A percentile compares a stretch with the other conserved stretches of the same genome.
phyloP scores from a whole-genome alignment of 352 stramenopile genomes.

The Peronospora belbahrii region DNA sequence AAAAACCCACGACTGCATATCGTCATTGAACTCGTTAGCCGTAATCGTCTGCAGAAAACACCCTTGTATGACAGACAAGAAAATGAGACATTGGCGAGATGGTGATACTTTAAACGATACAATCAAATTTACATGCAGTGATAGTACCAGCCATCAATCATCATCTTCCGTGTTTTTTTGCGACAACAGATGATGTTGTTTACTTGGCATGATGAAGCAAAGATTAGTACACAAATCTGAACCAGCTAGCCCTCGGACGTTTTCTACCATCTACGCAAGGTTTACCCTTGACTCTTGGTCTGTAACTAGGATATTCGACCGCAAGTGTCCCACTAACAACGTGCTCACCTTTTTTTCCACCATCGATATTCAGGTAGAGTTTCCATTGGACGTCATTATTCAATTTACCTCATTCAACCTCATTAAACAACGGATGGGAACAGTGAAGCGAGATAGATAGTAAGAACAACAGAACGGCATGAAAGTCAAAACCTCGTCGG shows the following conservation, averaged over 20 bases:
- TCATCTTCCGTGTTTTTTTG: too few species aligned
- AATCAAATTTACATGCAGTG: too few species aligned
- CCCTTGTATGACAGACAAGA: too few species aligned
- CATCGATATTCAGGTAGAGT: too few species aligned
- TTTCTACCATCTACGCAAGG: slow-evolving; percentile 1
- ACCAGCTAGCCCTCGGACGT: slow-evolving; percentile 1
- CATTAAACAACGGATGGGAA: slow-evolving; percentile 13
- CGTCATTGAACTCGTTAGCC: too few species aligned
- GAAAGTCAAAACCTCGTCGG: slow-evolving; percentile 12
- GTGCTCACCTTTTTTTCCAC: background rate
- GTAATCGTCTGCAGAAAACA: too few species aligned
- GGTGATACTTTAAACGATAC: too few species aligned
- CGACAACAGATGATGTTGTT: too few species aligned
- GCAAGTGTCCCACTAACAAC: slow-evolving; percentile 18
- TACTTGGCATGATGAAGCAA: too few species aligned
- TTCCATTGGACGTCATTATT: slow-evolving; percentile 20
- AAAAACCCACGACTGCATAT: too few species aligned
- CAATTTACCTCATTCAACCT: slow-evolving; percentile 11
- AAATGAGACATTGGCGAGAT: too few species aligned
- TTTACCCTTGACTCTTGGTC: background rate
- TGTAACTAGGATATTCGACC: slow-evolving; percentile 12
- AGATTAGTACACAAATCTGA: background rate
- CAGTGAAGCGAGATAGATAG: slow-evolving; percentile 3
- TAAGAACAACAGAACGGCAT: slow-evolving; percentile 10
- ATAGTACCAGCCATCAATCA: too few species aligned